Base-by-base conservation (phyloP, 202 grass and related monocot genomes). In the Zoysia matrella region DNA sequence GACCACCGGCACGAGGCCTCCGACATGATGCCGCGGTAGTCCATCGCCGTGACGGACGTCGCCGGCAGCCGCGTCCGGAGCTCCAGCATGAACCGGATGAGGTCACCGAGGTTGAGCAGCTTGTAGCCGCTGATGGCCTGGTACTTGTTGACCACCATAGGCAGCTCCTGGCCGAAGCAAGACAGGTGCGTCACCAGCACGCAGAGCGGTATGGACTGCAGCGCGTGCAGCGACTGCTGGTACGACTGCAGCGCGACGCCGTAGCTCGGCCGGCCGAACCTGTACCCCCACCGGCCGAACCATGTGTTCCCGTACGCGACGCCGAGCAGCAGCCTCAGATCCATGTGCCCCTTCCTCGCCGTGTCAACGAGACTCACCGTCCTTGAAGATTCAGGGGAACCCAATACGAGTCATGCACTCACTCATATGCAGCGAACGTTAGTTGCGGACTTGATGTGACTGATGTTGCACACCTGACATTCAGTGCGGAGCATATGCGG, bases 21-120 rank as follows among this genome's bases (percentile, higher is more conserved):
- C 45, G 88, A 82, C 83, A 93, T 89, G 72, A 91, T 86, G 64
- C 90, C 90, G 5, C 84, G 79, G 81, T 95, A 95, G 71, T 95
- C 92, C 86, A 93, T 84, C 3, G 88, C 90, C 3, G 84, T 79
- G 46, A 85, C 51, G 41, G 86, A 87, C 8, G 85, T 82, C 8
- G 75, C 85, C 0, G 92, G 92, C 2, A 95, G 91, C 47, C 85
- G 82, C 10, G 88, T 50, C 36, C 88, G 90, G 41, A 98, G 82
- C 72, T 95, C 88, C 22, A 98, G 84, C 92, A 98, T 93, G 85
- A 98, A 95, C 42, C 88, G 89, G 80, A 95, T 82, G 71, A 98
- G 87, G 53, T 93, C 83, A 51, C 92, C 86, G 18, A 98, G 77
- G 22, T 69, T 91, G n/a, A 88, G 70, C 44, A 95, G 69, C 73